These are phyloP conservation scores for Mimosa bimucronata DNA, from an alignment of 306 rosid genomes.

Conservation along the genomic window DNA sequence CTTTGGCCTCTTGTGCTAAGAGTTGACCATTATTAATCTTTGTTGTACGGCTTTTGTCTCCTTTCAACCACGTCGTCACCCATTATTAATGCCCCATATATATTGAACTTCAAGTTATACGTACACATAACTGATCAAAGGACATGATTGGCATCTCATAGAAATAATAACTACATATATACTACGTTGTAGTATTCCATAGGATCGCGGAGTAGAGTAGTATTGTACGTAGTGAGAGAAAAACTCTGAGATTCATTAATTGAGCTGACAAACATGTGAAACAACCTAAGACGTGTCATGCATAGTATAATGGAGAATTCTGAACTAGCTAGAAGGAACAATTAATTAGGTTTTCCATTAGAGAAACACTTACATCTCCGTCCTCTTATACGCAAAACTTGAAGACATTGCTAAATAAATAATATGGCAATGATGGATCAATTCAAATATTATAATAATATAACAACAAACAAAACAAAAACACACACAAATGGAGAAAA, in stretches of 20 bases:
- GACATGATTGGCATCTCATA: constrained; percentile 39
- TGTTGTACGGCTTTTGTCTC: constrained; percentile 46
- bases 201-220: not conserved
- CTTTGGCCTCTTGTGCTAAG: constrained; percentile 40
- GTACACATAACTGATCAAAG: constrained; percentile 32
- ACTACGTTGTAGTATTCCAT: constrained; percentile 9
- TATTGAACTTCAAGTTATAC: constrained; percentile 42
- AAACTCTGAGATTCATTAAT: not conserved
- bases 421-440: constrained; percentile 24
- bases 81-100: constrained; percentile 8
- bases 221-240: not conserved
- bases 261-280: constrained; percentile 48
- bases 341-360: constrained; percentile 35
- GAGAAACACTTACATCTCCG: constrained; percentile 19
- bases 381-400: constrained; percentile 38
- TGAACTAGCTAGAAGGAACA: constrained; percentile 34
- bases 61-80: constrained; percentile 40
- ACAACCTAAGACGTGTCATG: constrained; percentile 32
- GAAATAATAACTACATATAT: not conserved
- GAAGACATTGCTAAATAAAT: constrained; percentile 36
- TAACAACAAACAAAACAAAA: not conserved
- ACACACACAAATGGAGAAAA: not conserved
- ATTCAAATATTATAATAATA: not conserved
- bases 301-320: constrained; percentile 21
- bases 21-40: constrained; percentile 46